Percentiles rank a stretch among this genome's conserved stretches.
Conservation (phyloP, 768 basidiomycete species). For the Boletus sp. region DNA sequence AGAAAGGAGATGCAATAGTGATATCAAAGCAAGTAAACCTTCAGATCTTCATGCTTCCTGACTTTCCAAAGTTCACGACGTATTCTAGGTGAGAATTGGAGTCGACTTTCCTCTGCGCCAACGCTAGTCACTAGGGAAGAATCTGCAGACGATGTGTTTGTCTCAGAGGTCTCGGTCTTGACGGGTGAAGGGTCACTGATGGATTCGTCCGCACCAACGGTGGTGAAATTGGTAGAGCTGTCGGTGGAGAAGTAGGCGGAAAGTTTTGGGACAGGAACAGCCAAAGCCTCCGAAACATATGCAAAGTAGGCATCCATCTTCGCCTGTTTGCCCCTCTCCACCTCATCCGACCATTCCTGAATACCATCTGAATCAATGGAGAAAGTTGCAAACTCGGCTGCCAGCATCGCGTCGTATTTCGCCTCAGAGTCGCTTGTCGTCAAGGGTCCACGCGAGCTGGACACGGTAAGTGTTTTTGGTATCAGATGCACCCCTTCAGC, state of each 20-base stretch:
- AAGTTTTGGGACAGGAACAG: slow-evolving; percentile 6
- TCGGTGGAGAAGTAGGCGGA: background rate
- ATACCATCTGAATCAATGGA: slow-evolving; percentile 7
- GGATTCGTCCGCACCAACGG: background rate
- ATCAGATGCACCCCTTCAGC: background rate
- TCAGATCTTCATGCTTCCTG: background rate
- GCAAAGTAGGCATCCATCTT: slow-evolving; percentile 14
- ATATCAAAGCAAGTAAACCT: background rate
- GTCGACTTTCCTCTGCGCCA: slow-evolving; percentile 1
- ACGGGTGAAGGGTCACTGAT: background rate
- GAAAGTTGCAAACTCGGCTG: slow-evolving; percentile 10
- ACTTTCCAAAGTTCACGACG: slow-evolving; percentile 6
- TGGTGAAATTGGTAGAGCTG: background rate
- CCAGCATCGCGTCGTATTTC: slow-evolving; percentile 8
- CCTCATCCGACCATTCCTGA: slow-evolving; percentile 14
- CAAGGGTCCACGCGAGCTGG: background rate
- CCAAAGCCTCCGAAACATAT: slow-evolving; percentile 8
- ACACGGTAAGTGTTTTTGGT: background rate
- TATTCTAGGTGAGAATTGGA: background rate
- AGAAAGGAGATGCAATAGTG: background rate
- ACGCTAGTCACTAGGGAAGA: slow-evolving; percentile 4
- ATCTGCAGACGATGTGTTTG: slow-evolving; percentile 4
- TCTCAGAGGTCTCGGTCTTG: slow-evolving; percentile 4
- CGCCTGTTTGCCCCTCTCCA: slow-evolving; percentile 10
- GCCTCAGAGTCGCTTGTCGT: background rate